A percentile compares a stretch with the other conserved stretches of the same genome.
These are phyloP conservation scores for Cytospora leucostoma DNA, from an alignment of 2,329 filamentous ascomycete genomes.

Conservation along the genomic window DNA sequence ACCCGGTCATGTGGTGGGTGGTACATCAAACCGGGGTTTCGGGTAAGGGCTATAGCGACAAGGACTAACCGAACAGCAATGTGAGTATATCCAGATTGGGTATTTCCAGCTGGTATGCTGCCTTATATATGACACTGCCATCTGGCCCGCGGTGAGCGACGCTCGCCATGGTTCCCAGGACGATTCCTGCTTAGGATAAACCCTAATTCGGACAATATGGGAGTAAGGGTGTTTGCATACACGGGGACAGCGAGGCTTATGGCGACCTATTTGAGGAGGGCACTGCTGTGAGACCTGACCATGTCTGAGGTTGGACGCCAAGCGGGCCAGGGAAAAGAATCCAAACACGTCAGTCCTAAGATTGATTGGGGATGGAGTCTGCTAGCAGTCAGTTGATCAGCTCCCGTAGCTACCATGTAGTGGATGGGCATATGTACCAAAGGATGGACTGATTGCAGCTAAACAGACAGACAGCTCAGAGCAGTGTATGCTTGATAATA, in stretches of 20 bases:
- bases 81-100: conserved; percentile 47
- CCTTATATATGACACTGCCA: conserved; percentile 42
- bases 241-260: not conserved
- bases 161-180: conserved; percentile 32
- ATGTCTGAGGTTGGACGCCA: conserved; percentile 7
- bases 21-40: not conserved
- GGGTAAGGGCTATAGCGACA: not conserved
- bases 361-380: not conserved
- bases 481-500: not conserved
- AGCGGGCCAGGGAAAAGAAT: not conserved
- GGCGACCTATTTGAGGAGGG: conserved; percentile 12
- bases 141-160: conserved; percentile 34
- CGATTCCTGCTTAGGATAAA: not conserved
- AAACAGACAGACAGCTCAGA: not conserved
- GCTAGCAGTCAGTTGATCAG: not conserved
- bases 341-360: not conserved
- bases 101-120: conserved; percentile 36
- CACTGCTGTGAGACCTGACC: not conserved
- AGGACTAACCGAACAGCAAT: conserved; percentile 43
- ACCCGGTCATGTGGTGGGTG: conserved; percentile 12
- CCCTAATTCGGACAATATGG: not conserved
- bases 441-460: not conserved
- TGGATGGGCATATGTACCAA: not conserved
- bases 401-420: not conserved
- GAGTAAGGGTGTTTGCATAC: not conserved